Conservation (phyloP, 148 eudicot genomes). For the Fagopyrum esculentum region DNA sequence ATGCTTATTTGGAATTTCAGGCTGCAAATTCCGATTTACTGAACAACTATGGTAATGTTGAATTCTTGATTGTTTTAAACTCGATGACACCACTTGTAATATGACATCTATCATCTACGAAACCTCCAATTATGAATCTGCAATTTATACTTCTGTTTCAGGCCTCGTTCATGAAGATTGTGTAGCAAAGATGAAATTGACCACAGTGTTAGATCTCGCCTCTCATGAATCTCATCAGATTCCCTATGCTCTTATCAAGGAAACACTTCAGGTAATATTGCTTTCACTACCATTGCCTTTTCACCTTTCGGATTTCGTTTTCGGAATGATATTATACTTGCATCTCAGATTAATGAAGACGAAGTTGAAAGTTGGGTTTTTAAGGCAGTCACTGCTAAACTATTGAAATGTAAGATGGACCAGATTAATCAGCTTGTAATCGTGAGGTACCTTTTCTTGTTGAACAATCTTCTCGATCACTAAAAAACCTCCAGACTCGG, state of each 20-base stretch:
- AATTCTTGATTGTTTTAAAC: neutral
- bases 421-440: constrained; percentile 77
- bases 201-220: constrained; percentile 82
- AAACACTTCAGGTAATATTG: constrained; percentile 51
- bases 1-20: constrained; percentile 60
- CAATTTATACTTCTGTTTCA: constrained; percentile 18
- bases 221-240: constrained; percentile 61
- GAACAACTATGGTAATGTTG: constrained; percentile 50
- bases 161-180: constrained; percentile 96
- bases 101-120: neutral
- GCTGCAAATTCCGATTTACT: constrained; percentile 54
- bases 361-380: constrained; percentile 92
- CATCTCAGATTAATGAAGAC: constrained; percentile 52
- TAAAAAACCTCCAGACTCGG: neutral
- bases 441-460: constrained; percentile 45
- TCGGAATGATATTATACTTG: neutral
- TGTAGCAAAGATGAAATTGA: constrained; percentile 73
- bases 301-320: neutral
- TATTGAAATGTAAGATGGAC: constrained; percentile 85
- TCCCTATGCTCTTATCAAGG: constrained; percentile 68
- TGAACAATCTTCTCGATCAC: neutral
- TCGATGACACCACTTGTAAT: neutral
- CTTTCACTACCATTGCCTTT: constrained; percentile 9
- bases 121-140: neutral
- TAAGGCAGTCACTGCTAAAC: constrained; percentile 77